Base-by-base conservation (phyloP, 768 basidiomycete species). In the Xerocomellus chrysenteron region DNA sequence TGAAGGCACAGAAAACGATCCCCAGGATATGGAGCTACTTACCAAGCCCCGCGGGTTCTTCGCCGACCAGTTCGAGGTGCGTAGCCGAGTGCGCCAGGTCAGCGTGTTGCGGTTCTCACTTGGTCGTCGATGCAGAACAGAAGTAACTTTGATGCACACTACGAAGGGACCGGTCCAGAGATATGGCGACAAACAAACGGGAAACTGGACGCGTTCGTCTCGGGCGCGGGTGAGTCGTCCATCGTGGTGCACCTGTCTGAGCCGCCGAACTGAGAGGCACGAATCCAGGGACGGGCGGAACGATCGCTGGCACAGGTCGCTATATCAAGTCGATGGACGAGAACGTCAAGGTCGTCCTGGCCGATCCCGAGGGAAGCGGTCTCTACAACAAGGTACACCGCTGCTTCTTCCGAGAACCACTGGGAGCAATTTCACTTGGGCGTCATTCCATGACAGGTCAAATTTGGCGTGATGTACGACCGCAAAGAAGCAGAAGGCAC, bases 281-380 rank as follows among this genome's bases (percentile, higher is more conserved):
- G n/a, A 8, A 14, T 14, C 4, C 48, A 89, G 92, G 94, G n/a
- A 98, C 96, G 3, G 96, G 97, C 6, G 97, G 97, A 13, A 98
- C 96, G 4, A 83, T 99, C 49, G 88, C 94, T 2, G 96, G 96
- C 0, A 82, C 80, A 5, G 94, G 92, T 0, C 80, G 75, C 49
- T 96, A 80, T 66, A 75, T 99, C 51, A 96, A 94, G 74, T 82
- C 82, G 12, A 82, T 84, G 77, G 78, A 90, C 46, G 77, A 83
- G 24, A 75, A 81, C 54, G 62, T 95, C 44, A 65, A 82, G 13
- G 80, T 98, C 12, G 86, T 86, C 6, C 78, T 99, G 48, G 81
- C 91, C 12, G 97, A 99, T 73, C 94, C 95, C 0, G 88, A 95
- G 65, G 96, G 96, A 10, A 94, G 92, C 64, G 97, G 97, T 2